Evolutionary conservation across 805 yeast genomes (phyloP).

Genomic region (Candida quercuum): DNA sequence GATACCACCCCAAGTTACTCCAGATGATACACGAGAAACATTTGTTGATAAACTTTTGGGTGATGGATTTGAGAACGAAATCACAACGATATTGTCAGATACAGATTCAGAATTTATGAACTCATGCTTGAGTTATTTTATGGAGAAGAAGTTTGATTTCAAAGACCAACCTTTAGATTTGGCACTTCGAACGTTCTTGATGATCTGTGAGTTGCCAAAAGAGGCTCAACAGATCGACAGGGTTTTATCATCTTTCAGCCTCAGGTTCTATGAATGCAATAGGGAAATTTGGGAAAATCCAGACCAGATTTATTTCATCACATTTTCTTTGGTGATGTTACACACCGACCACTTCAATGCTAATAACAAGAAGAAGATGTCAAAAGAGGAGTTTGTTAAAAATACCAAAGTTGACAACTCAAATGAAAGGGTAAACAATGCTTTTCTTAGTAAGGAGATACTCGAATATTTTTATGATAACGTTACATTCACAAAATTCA

Average conservation of each 20-base stretch:
- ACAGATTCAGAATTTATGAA: conserved; percentile 23
- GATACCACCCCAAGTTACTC: conserved; percentile 24
- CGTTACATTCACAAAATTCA: conserved; percentile 54
- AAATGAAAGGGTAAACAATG: conserved; percentile 18
- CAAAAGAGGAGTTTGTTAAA: conserved; percentile 53
- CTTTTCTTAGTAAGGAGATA: conserved; percentile 32
- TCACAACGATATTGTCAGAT: conserved; percentile 25
- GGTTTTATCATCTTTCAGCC: conserved; percentile 52
- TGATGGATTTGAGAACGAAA: conserved; percentile 26
- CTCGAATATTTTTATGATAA: conserved; percentile 62
- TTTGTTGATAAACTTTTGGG: conserved; percentile 23
- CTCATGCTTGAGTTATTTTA: conserved; percentile 23
- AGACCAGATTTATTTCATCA: conserved; percentile 57
- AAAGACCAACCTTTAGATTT: conserved; percentile 56
- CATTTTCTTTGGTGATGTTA: conserved; percentile 61
- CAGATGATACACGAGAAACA: conserved; percentile 23
- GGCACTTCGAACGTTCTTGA: conserved; percentile 53
- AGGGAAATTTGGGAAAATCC: conserved; percentile 25
- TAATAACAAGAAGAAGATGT: conserved; percentile 63
- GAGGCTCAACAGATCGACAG: conserved; percentile 78
- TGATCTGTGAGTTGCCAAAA: conserved; percentile 55
- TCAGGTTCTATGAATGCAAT: conserved; percentile 35
- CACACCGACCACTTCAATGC: conserved; percentile 73
- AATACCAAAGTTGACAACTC: conserved; percentile 32
- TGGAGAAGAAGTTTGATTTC: conserved; percentile 41